Base-by-base conservation (phyloP, 2,329 filamentous ascomycete genomes). In the Exophiala dermatitidis region DNA sequence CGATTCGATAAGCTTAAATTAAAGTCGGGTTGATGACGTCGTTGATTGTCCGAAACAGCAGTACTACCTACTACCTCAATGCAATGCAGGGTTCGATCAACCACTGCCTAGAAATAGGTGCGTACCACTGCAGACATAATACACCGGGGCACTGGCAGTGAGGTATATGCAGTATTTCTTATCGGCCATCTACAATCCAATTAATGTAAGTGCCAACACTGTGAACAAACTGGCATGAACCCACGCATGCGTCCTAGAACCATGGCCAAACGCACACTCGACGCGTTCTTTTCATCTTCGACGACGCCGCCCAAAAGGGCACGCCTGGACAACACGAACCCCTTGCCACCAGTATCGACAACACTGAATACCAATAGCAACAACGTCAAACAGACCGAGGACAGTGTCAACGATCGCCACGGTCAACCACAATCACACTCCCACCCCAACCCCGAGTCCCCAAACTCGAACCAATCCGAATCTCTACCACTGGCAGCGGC, bases 271-370 rank as follows among this genome's bases (percentile, higher is more conserved):
- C 76, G 84, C 52, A 86, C 84, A 0, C 73, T 90, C 1, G 83
- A 88, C 56, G 71, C 77, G 7, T 90, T 88, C 71, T 88, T 90
- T 68, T 72, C 73, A 26, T 55, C 65, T 2, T 75, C 79, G 6
- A 34, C 33, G 10, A 34, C 33, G 5, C 26, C 71, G 2, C 72
- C 72, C 32, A 67, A 73, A 68, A 65, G 71, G 69, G 53, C 69
- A 46, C 48, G 66, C 37, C 19, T 28, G n/a, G 47, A 42, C 45
- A 40, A 19, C 19, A 1, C 2, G 19, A 19, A 30, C 7, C 29
- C 44, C 36, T 38, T 12, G 36, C 36, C 10, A 5, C 10, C 36
- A 8, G 10, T 4, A 5, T 12, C 19, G 4, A n/a, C 10, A n/a
- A n/a, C 36, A 4, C 10, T 12, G 5, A 38, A 38, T 12, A n/a